phyloP scores from a whole-genome alignment of 2,329 filamentous ascomycete species.

The Tolypocladium paradoxum region DNA sequence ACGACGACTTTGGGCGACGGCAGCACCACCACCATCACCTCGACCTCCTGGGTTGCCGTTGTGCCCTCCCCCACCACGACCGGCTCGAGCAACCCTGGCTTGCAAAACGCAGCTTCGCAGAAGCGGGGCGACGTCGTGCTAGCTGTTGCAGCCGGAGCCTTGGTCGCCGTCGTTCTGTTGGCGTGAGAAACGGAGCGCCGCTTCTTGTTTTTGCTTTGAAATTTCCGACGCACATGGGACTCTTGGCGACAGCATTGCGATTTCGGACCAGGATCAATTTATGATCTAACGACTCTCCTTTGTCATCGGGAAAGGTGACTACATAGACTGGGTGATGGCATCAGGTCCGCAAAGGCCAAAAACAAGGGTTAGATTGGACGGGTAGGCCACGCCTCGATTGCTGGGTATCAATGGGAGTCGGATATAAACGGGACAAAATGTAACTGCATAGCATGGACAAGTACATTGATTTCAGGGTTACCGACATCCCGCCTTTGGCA shows the following conservation, averaged over 20 bases:
- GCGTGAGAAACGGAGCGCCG: constrained; percentile 6
- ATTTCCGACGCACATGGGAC: not conserved
- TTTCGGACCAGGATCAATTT: not conserved
- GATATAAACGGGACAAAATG: not conserved
- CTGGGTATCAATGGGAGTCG: not conserved
- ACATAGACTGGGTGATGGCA: not conserved
- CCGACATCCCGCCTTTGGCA: not conserved
- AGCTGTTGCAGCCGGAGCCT: constrained; percentile 15
- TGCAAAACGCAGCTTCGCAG: constrained; percentile 25
- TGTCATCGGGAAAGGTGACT: not conserved
- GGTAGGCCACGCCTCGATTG: too few relatives aligned
- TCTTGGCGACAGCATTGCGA: not conserved
- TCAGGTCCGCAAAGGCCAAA: not conserved
- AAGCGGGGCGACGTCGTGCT: constrained; percentile 12
- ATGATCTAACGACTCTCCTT: not conserved
- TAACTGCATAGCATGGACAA: not conserved
- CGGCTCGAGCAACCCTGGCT: constrained; percentile 16
- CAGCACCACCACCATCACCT: constrained; percentile 32
- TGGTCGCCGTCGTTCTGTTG: constrained; percentile 18
- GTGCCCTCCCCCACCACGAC: constrained; percentile 22
- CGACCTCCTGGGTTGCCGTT: constrained; percentile 37
- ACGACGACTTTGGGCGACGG: constrained; percentile 37
- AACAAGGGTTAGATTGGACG: not conserved
- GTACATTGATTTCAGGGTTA: not conserved
- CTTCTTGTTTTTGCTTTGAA: not conserved